Conservation (phyloP, 768 basidiomycete species). For the Tylopilus cervinicoccineus region DNA sequence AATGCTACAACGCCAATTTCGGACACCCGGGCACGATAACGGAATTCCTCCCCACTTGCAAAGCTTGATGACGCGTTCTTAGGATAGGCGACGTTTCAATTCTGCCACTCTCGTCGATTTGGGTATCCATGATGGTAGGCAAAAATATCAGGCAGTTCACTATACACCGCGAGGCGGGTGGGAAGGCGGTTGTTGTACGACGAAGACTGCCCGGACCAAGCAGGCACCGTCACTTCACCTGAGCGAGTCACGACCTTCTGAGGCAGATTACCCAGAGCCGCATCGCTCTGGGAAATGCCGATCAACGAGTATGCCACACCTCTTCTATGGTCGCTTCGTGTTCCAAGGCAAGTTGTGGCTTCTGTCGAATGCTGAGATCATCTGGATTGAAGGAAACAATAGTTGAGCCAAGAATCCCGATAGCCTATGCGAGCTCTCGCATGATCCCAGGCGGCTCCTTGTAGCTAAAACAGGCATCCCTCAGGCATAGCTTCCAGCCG, state of each 20-base stretch:
- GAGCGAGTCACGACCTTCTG: not conserved
- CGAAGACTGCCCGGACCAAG: not conserved
- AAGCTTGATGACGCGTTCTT: too few relatives aligned
- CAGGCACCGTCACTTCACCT: not conserved
- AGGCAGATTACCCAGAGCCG: not conserved
- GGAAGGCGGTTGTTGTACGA: not conserved
- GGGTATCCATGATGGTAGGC: not conserved
- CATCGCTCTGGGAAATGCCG: not conserved
- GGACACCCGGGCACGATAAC: not conserved
- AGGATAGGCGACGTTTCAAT: not conserved
- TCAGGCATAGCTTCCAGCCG: not conserved
- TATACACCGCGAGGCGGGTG: not conserved
- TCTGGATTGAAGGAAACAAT: not conserved
- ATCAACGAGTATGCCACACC: not conserved
- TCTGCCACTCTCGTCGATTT: not conserved
- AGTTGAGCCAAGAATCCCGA: not conserved
- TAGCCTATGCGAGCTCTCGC: not conserved
- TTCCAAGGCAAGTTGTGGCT: not conserved
- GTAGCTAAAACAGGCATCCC: not conserved
- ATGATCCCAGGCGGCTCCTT: not conserved
- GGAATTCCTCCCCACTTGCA: not conserved
- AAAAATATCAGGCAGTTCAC: not conserved
- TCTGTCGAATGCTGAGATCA: not conserved
- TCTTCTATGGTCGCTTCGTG: not conserved
- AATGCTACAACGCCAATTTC: not conserved